Conservation (phyloP, 2,329 filamentous ascomycete species). For the Raffaelea arxii region DNA sequence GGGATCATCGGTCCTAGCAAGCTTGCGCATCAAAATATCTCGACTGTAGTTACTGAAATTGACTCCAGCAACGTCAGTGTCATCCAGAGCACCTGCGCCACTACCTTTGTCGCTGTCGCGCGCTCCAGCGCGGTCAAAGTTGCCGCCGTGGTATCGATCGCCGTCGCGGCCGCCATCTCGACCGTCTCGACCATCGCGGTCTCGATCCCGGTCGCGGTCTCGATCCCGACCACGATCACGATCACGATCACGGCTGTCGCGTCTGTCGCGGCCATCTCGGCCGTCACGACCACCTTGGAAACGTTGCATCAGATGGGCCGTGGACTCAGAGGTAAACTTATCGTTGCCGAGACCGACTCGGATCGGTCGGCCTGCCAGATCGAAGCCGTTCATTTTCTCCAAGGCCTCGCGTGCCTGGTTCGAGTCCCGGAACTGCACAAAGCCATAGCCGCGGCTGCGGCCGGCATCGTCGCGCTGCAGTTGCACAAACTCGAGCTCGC, state of each 20-base stretch:
- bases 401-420: slow-evolving; percentile 86
- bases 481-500: slow-evolving; percentile 94
- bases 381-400: slow-evolving; percentile 99
- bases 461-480: slow-evolving; percentile 91
- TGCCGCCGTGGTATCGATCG: slow-evolving; percentile 25
- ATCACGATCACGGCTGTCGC: slow-evolving; percentile 51
- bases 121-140: slow-evolving; percentile 83
- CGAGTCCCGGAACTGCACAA: slow-evolving; percentile 95
- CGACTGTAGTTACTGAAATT: slow-evolving; percentile 99
- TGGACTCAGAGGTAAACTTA: slow-evolving; percentile 98
- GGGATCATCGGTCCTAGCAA: slow-evolving; percentile 86
- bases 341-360: slow-evolving; percentile 98
- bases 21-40: slow-evolving; percentile 96
- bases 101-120: slow-evolving; percentile 84
- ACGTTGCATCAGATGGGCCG: slow-evolving; percentile 82
- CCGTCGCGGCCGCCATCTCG: slow-evolving; percentile 72
- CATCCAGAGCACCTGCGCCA: slow-evolving; percentile 88
- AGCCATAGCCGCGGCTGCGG: slow-evolving; percentile 90
- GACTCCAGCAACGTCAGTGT: slow-evolving; percentile 94
- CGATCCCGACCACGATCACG: too few species aligned
- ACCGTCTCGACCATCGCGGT: slow-evolving; percentile 54
- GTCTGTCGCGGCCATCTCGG: slow-evolving; percentile 74
- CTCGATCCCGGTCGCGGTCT: slow-evolving; percentile 61
- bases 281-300: slow-evolving; percentile 65
- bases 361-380: slow-evolving; percentile 92